Base-by-base conservation (phyloP, 768 basidiomycete species). In the Mycena capillaripes region DNA sequence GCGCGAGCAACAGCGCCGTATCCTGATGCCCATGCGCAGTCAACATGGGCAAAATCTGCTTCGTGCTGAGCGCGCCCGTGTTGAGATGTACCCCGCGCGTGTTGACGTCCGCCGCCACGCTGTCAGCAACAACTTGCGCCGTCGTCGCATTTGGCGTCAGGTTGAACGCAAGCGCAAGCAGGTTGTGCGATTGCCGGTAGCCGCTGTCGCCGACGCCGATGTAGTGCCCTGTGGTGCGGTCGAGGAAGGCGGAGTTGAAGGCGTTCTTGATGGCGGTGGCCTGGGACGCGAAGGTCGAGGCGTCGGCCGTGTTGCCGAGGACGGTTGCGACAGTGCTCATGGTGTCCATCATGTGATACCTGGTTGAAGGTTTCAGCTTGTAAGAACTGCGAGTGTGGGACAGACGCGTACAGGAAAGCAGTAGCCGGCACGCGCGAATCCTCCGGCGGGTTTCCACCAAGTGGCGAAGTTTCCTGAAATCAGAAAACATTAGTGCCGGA, bases 121-220 rank as follows among this genome's bases (percentile, higher is more conserved):
- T 81, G 56, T 81, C 76, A 8, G 79, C 79, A 0, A 77, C 79
- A 21, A 36, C 61, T 63, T 81, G 79, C 9, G 73, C 71, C 2
- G 66, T 34, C 46, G 75, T 77, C 3, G 71, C 53, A 34, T 77
- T 77, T 10, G 78, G 78, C 8, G 66, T 71, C 19, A 82, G 74
- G 14, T 68, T 69, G 40, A 79, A 78, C 4, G 77, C 77, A 46
- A 82, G 73, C 21, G 80, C 72, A 14, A 81, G 77, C 2, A 81
- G 67, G 53, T 81, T 81, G 70, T 81, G 80, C 2, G 80, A 78
- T 50, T 81, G 80, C 12, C 80, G 75, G 56, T 80, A 81, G 8
- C 80, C 80, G 17, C 68, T 70, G 53, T 81, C 80, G 14, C 79
- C 79, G 19, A 68, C 65, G n/a, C 80, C 80, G 55, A 36, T 66